Conservation (phyloP, 306 rosid species). For the Sindora glabra region DNA sequence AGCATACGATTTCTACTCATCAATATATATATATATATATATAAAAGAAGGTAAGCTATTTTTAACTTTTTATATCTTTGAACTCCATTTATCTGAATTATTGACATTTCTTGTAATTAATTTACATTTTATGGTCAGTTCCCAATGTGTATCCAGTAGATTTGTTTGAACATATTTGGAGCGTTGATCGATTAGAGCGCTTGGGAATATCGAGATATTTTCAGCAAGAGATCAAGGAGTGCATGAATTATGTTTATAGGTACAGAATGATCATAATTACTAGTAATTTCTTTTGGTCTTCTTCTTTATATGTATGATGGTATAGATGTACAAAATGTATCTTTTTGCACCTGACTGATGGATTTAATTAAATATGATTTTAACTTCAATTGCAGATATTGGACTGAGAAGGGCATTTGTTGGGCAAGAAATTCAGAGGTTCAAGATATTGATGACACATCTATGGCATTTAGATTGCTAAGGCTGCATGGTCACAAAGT, state of each 20-base stretch:
- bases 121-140: conserved; percentile 22
- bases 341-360: too few species aligned
- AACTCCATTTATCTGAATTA: too few species aligned
- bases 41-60: too few species aligned
- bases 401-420: conserved; percentile 76
- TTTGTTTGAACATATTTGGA: conserved; percentile 81
- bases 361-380: too few species aligned
- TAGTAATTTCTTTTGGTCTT: too few species aligned
- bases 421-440: conserved; percentile 77
- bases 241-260: conserved; percentile 55
- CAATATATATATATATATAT: too few species aligned
- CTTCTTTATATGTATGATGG: too few species aligned
- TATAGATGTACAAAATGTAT: too few species aligned
- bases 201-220: conserved; percentile 72
- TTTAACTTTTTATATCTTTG: too few species aligned
- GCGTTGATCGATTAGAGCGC: conserved; percentile 71
- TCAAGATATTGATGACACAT: conserved; percentile 82
- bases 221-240: conserved; percentile 50
- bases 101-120: too few species aligned
- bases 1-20: too few species aligned
- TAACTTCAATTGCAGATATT: background rate
- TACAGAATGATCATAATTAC: too few species aligned
- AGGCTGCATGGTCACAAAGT: conserved; percentile 64
- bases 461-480: conserved; percentile 83
- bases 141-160: conserved; percentile 88